Base-by-base conservation (phyloP, 306 rosid species). In the Comarum palustre region DNA sequence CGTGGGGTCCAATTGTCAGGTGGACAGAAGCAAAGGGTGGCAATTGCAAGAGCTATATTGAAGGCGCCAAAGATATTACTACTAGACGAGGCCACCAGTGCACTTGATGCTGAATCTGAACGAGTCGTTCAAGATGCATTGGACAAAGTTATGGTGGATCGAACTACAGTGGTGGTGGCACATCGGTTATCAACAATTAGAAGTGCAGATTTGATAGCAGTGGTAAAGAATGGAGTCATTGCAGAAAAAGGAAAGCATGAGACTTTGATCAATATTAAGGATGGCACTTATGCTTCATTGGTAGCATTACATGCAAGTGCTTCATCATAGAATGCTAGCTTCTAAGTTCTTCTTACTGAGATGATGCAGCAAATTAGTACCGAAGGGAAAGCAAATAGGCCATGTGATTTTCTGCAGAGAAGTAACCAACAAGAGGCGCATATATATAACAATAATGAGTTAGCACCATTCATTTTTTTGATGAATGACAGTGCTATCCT, bases 51-150 rank as follows among this genome's bases (percentile, higher is more conserved):
- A 66, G 89, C 93, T 8, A 88, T 84, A 43, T 76, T 84, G 43
- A 88, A 86, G 82, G 82, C 78, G 67, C 96, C 92, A 43, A 87
- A 82, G 45, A 83, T 89, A 59, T 75, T 89, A n/a, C 81, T 85
- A 4, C 80, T 89, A 41, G 91, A 89, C 76, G 94, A 89, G 77
- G 94, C 94, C 39, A 89, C 95, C 1, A 89, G 95, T 80, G 91
- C 96, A 52, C 85, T 90, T 38, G 96, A 90, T 81, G 92, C 96
- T 0, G 92, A 90, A 77, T 90, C 92, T 10, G 96, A 90, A 55
- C 77, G 82, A 74, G 85, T 87, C 17, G 92, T 90, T 22, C 96
- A 90, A 58, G 92, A 89, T 74, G 96, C 92, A 47, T 66, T 89
- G 50, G 92, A 89, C 60, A 77, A 42, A 38, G 83, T 87, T 29